A percentile compares a stretch with the other conserved stretches of the same genome.
Evolutionary conservation across 2,329 filamentous ascomycete species (phyloP).

Genomic region (Clarireedia paspali): DNA sequence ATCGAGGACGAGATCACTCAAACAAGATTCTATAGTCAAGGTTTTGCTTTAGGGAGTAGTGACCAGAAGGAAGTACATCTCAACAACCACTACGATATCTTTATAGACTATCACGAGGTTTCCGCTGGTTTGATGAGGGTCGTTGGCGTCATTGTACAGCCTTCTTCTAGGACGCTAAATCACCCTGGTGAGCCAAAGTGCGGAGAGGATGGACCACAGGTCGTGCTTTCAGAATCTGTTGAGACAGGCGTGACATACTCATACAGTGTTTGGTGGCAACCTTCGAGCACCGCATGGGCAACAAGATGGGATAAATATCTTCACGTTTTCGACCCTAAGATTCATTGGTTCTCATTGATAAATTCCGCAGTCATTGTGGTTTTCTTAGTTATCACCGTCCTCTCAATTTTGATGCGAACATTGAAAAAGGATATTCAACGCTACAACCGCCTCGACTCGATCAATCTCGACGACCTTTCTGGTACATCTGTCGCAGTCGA

Average conservation of each 20-base stretch:
- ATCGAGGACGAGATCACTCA: slow-evolving; percentile 69
- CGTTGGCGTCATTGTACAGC: slow-evolving; percentile 85
- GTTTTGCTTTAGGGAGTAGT: slow-evolving; percentile 70
- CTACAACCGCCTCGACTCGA: slow-evolving; percentile 90
- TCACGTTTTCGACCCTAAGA: slow-evolving; percentile 94
- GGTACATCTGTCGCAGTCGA: slow-evolving; percentile 70
- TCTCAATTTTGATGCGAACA: slow-evolving; percentile 82
- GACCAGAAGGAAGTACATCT: slow-evolving; percentile 52
- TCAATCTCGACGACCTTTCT: slow-evolving; percentile 82
- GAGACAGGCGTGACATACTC: slow-evolving; percentile 72
- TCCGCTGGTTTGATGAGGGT: slow-evolving; percentile 68
- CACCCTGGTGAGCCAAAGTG: slow-evolving; percentile 49
- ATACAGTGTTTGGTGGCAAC: slow-evolving; percentile 85
- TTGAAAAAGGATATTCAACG: slow-evolving; percentile 91
- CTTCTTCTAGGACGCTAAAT: slow-evolving; percentile 57
- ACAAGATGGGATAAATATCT: slow-evolving; percentile 99
- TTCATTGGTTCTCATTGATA: slow-evolving; percentile 98
- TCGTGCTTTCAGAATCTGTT: slow-evolving; percentile 55
- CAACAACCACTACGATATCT: slow-evolving; percentile 95
- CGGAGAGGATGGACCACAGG: slow-evolving; percentile 43
- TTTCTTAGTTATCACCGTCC: slow-evolving; percentile 83
- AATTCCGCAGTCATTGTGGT: slow-evolving; percentile 94
- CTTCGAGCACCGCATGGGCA: slow-evolving; percentile 82
- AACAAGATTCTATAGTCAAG: slow-evolving; percentile 80
- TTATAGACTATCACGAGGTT: slow-evolving; percentile 85